A percentile compares a stretch with the other conserved stretches of the same genome.
phyloP scores from a whole-genome alignment of 305 asterid species.

The Plantago lanceolata region DNA sequence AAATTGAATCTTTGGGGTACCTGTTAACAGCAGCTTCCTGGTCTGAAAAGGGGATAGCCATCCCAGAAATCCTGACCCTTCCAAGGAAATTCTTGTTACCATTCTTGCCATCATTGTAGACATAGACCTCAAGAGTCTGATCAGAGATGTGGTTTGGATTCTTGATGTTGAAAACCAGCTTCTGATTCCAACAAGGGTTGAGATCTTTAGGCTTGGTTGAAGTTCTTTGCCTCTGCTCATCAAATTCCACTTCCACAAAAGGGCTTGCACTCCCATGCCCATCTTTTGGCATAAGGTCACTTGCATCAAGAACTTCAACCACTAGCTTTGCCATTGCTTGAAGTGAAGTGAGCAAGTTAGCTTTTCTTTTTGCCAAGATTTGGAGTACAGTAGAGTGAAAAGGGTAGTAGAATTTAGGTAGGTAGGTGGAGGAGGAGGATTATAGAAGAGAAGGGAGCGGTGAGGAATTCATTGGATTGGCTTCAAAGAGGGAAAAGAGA shows the following conservation, averaged over 20 bases:
- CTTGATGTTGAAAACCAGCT: slow-evolving; percentile 52
- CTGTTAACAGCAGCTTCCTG: slow-evolving; percentile 56
- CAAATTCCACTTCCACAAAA: slow-evolving; percentile 71
- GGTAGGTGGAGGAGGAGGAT: slow-evolving; percentile 8
- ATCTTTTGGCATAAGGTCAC: slow-evolving; percentile 90
- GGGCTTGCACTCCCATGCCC: slow-evolving; percentile 85
- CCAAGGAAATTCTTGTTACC: slow-evolving; percentile 76
- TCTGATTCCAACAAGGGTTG: slow-evolving; percentile 76
- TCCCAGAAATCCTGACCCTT: slow-evolving; percentile 64
- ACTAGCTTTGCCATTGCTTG: slow-evolving; percentile 59
- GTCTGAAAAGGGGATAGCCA: slow-evolving; percentile 54
- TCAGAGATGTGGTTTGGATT: slow-evolving; percentile 36
- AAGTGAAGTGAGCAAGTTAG: neutral
- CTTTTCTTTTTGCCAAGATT: slow-evolving; percentile 15
- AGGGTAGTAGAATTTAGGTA: slow-evolving; percentile 15
- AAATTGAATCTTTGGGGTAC: slow-evolving; percentile 30
- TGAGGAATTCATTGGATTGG: slow-evolving; percentile 7
- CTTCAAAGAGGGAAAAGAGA: neutral
- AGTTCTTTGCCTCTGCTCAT: slow-evolving; percentile 59
- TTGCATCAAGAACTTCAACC: slow-evolving; percentile 74
- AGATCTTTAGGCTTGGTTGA: slow-evolving; percentile 64
- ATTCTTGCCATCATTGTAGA: slow-evolving; percentile 58
- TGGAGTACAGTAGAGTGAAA: slow-evolving; percentile 25
- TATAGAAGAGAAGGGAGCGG: slow-evolving; percentile 19
- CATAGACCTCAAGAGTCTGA: slow-evolving; percentile 47